Evolutionary conservation across 768 basidiomycete species (phyloP), one percentile per base, ranked within the genome.

Genomic region (Lentinula boryana): DNA sequence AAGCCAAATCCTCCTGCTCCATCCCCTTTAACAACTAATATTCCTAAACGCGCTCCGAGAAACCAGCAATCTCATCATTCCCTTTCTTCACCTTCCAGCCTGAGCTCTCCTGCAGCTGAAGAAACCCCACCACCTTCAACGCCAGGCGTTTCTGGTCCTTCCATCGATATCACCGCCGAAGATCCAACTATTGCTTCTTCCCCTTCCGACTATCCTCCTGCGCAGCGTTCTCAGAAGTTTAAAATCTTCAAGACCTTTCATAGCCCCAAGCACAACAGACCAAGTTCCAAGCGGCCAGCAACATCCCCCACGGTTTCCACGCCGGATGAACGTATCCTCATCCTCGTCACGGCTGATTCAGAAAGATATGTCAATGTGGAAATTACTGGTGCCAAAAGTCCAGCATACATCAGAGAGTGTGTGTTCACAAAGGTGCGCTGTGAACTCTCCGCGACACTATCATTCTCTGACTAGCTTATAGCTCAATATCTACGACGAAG

Each of bases 401-500:
- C 87, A 40, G 82, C 83, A 12, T 84, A 82, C 68, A 88, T 93
- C 63, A 84, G 90, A 65, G 91, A 93, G 70, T 82, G 86, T 57
- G 89, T 93, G 35, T 89, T 91, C 65, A 83, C 82, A 64, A 90
- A 90, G 80, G 92, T 92, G 55, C 55, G 55, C 58, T 46, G 57
- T 51, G 58, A 43, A 32, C 58, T 6, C 62, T 40, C 54, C 9
- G 5, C 38, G 18, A 13, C 7, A 13, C 18, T 5, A 23, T 43
- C 15, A 43, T 16, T 10, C 8, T 43, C 41, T n/a, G 56, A 59
- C n/a, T 31, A 21, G 8, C 63, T 54, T 46, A 18, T 63, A 93
- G 91, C 76, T 94, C 63, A 84, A 86, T 69, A 89, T 98, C 46
- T 79, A 81, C 40, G 92, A 93, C 67, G 95, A 95, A 62, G 92